phyloP scores from a whole-genome alignment of 495 filamentous ascomycete species.

The Podospora appendiculata region DNA sequence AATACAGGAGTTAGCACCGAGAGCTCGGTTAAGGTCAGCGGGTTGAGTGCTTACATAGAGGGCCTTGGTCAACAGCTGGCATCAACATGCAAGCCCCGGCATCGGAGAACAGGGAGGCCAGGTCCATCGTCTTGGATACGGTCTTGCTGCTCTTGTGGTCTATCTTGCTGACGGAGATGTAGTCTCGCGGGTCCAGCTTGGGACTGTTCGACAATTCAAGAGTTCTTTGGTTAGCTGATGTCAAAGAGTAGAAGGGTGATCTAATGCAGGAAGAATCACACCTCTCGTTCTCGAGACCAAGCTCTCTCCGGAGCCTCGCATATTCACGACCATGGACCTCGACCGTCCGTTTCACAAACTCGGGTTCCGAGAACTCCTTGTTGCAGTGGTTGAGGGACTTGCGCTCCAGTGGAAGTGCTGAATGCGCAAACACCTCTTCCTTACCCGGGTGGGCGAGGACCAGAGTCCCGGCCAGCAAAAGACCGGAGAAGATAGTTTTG shows the following conservation, averaged over 20 bases:
- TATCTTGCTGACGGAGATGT: constrained; percentile 20
- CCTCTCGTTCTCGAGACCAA: constrained; percentile 14
- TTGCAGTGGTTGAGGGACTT: constrained; percentile 23
- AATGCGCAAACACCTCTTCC: constrained; percentile 17
- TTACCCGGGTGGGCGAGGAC: constrained; percentile 22
- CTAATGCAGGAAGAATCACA: neutral
- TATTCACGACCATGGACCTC: constrained; percentile 23
- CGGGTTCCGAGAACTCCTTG: constrained; percentile 17
- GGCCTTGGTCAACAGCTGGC: constrained; percentile 49
- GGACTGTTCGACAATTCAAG: constrained; percentile 4
- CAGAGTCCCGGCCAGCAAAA: constrained; percentile 19
- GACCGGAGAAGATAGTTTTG: constrained; percentile 14
- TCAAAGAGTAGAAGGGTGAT: no score
- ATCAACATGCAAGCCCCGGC: constrained; percentile 49
- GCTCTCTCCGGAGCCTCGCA: constrained; percentile 10
- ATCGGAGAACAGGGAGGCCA: constrained; percentile 42
- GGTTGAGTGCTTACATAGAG: constrained; percentile 35
- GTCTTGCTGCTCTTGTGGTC: constrained; percentile 52
- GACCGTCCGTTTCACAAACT: constrained; percentile 21
- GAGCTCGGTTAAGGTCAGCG: no score
- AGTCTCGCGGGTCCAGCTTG: constrained; percentile 18
- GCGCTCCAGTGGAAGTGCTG: constrained; percentile 18
- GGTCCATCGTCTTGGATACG: constrained; percentile 39
- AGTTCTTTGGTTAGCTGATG: neutral
- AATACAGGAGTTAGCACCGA: no score